A percentile compares a stretch with the other conserved stretches of the same genome.
Conservation (phyloP, 306 rosid species). For the Echinosophora koreensis region DNA sequence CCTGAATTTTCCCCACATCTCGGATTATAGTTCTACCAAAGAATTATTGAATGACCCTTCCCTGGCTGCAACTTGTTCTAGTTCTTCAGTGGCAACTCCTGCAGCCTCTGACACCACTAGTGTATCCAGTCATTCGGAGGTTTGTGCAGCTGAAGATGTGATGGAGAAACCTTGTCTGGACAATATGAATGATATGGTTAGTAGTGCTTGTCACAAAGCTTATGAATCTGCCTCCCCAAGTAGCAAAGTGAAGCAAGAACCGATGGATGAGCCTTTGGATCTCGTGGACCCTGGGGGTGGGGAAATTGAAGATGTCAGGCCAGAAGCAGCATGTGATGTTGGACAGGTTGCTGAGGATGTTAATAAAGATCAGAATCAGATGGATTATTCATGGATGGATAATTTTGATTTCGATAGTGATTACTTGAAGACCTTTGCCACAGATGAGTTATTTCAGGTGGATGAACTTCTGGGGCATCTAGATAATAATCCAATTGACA, state of each 20-base stretch:
- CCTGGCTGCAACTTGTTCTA: constrained; percentile 44
- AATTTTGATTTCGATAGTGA: constrained; percentile 39
- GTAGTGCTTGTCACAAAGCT: not conserved
- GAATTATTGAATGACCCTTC: constrained; percentile 49
- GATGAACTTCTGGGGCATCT: constrained; percentile 64
- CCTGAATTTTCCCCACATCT: constrained; percentile 69
- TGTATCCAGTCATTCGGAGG: constrained; percentile 68
- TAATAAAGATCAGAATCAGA: constrained; percentile 36
- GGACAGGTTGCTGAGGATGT: constrained; percentile 38
- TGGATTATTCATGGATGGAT: constrained; percentile 50
- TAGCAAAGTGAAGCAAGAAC: constrained; percentile 49
- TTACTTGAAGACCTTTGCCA: constrained; percentile 45
- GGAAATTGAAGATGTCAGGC: constrained; percentile 29
- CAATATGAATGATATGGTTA: not conserved
- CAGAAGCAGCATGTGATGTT: not conserved
- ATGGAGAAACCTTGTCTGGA: not conserved
- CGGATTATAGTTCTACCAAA: constrained; percentile 42
- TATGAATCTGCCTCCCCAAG: constrained; percentile 45
- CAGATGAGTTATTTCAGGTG: constrained; percentile 74
- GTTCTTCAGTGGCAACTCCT: constrained; percentile 59
- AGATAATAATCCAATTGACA: constrained; percentile 48
- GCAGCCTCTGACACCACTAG: constrained; percentile 59
- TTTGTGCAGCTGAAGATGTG: constrained; percentile 58
- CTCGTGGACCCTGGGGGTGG: constrained; percentile 18
- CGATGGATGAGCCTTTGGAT: constrained; percentile 43